Base-by-base conservation (phyloP, 2,329 filamentous ascomycete genomes). In the Aspergillus uvarum region DNA sequence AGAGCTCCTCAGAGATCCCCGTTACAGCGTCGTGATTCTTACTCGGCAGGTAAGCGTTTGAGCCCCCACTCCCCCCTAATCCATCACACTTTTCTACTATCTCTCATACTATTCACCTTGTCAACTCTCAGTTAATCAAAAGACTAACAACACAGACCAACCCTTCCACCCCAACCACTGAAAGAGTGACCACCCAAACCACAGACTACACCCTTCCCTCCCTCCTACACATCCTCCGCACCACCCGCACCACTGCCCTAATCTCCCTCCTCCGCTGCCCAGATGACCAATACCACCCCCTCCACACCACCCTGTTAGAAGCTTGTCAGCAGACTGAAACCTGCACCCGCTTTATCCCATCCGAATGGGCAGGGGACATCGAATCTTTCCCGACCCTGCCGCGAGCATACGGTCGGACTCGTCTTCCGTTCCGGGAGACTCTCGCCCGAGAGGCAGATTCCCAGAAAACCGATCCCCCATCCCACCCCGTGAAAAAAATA, bases 301-400 rank as follows among this genome's bases (percentile, higher is more conserved):
- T 47, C 16, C 63, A 63, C 48, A 42, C 29, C 0, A 16, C 47
- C 21, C 31, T 67, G 5, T 47, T 68, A 12, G 10, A 49, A 6
- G 65, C 65, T 12, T 67, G 63, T 42, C 44, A 47, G 12, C 22
- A 14, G 29, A 59, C 56, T 8, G 12, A 11, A 0, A 19, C 16
- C 21, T 68, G 63, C 60, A 66, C 64, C n/a, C 60, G 63, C 12
- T 49, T 68, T 16, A 64, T 70, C 24, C 65, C 65, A 10, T 65
- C 59, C 6, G 65, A 67, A 47, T 69, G 53, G 49, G 54, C 56
- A 3, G 65, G 65, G 19, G 58, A 69, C 47, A 50, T 62, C n/a
- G 63, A 64, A 24, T 10, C 24, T 2, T 64, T 58, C 51, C 67
- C 63, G 1, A 3, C 55, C 1, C 55, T 64, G n/a, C 65, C 65